Base-by-base conservation (phyloP, 306 rosid species). In the Fagus crenata region DNA sequence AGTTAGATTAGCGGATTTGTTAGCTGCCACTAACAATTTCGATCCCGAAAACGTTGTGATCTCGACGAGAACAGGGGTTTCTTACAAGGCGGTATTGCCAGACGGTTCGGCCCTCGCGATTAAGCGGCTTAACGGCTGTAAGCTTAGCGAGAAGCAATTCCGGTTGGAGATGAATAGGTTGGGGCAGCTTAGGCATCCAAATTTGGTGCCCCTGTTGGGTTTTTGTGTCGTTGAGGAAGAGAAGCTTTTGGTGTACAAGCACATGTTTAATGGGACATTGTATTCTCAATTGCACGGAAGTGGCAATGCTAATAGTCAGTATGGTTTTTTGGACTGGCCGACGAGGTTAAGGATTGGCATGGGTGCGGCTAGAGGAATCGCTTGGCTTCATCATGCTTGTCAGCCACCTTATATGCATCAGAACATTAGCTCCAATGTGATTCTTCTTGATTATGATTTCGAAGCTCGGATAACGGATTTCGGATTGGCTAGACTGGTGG, bases 341-440 rank as follows among this genome's bases (percentile, higher is more conserved):
- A 86, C 89, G 1, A 81, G 92, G 82, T 77, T 86, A 33, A 84
- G 81, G 83, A 84, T 88, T 6, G 92, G 86, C 7, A 76, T 84
- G 6, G 92, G 92, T 67, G 88, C 89, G 4, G 86, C 92, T 36
- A 81, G 86, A 63, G 92, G 92, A 22, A 81, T 88, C 69, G 86
- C 92, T 69, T 88, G 92, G 92, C 86, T 88, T 76, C 92, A 88
- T 75, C 89, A 88, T 74, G 87, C 78, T 0, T 88, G 89, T 65
- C 89, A 86, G 22, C 92, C 89, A 1, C 88, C 89, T 0, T 60
- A 81, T 58, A 53, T 85, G 80, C 92, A 88, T 40, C 88, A 86
- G 75, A 85, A 84, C 68, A 88, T 88, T 55, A 83, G 88, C 77
- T 88, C 92, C 6, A 81, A 84, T 75, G 83, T 84, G 54, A 59